Percentiles rank a stretch among this genome's conserved stretches.
Evolutionary conservation across 495 filamentous ascomycete species (phyloP).

Genomic region (Trichoderma asperelloides): DNA sequence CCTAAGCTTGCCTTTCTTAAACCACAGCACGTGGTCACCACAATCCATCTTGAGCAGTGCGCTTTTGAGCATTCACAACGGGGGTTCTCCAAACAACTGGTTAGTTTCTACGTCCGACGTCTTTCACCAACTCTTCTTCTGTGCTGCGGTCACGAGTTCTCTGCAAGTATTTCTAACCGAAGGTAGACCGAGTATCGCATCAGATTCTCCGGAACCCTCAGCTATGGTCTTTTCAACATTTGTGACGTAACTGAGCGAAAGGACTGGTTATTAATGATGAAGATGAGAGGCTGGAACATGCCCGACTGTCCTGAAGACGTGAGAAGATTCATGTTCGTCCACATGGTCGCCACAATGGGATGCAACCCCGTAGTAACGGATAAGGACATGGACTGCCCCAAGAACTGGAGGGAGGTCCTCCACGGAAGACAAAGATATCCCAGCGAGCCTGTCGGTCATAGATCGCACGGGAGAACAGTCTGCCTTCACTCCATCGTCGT

Average conservation of each 20-base stretch:
- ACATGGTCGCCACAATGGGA: constrained; percentile 69
- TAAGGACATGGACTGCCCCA: constrained; percentile 63
- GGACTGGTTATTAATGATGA: constrained; percentile 41
- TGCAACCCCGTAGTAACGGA: constrained; percentile 56
- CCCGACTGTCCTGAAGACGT: constrained; percentile 38
- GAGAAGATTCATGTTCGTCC: constrained; percentile 62
- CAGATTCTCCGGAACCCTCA: constrained; percentile 65
- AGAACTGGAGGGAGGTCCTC: constrained; percentile 45
- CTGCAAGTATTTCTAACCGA: not conserved
- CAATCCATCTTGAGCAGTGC: not conserved
- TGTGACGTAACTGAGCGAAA: constrained; percentile 36
- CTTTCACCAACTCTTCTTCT: not conserved
- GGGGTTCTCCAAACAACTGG: not conserved
- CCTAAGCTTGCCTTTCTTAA: not conserved
- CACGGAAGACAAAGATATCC: constrained; percentile 15
- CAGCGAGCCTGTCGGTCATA: constrained; percentile 39
- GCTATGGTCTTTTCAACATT: constrained; percentile 68
- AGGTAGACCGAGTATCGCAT: constrained; percentile 75
- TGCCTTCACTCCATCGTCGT: constrained; percentile 78
- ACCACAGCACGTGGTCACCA: not conserved
- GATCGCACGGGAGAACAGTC: constrained; percentile 64
- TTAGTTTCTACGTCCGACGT: not conserved
- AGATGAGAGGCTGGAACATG: constrained; percentile 33
- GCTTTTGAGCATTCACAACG: constrained; percentile 1
- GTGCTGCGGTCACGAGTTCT: not conserved